Evolutionary conservation across 352 stramenopile genomes (phyloP).

Genomic region (Phytopythium chamaehyphon): DNA sequence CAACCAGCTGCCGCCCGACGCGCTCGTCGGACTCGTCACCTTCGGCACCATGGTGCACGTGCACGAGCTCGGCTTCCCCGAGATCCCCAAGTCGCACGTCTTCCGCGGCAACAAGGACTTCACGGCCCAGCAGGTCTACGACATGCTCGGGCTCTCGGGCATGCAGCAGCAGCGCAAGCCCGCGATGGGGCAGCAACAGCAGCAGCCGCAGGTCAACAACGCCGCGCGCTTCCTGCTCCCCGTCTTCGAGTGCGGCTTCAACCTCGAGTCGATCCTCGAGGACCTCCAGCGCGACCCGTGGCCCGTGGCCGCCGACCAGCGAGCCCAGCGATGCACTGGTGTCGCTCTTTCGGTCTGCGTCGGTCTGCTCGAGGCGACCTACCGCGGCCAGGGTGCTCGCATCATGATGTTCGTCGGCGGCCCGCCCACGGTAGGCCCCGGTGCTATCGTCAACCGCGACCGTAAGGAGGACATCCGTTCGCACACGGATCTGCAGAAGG

Average conservation of each 20-base stretch:
- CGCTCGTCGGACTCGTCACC: slow-evolving; percentile 97
- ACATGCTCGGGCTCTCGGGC: slow-evolving; percentile 92
- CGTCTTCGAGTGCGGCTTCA: slow-evolving; percentile 96
- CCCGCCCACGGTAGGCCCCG: slow-evolving; percentile 95
- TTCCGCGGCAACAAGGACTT: slow-evolving; percentile 99
- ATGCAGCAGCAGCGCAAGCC: slow-evolving; percentile 45
- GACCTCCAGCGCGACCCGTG: slow-evolving; percentile 98
- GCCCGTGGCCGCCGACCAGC: slow-evolving; percentile 95
- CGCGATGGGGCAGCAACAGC: slow-evolving; percentile 45
- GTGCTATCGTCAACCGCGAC: slow-evolving; percentile 93
- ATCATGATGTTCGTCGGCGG: slow-evolving; percentile 99
- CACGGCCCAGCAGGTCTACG: slow-evolving; percentile 91
- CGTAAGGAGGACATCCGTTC: slow-evolving; percentile 98
- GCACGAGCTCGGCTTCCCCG: slow-evolving; percentile 96
- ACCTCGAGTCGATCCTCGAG: slow-evolving; percentile 97
- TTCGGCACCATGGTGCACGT: slow-evolving; percentile 99
- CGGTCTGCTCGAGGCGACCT: slow-evolving; percentile 94
- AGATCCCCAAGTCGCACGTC: slow-evolving; percentile 97
- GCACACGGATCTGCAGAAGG: slow-evolving; percentile 94
- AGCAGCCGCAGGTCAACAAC: slow-evolving; percentile 78
- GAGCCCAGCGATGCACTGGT: slow-evolving; percentile 94
- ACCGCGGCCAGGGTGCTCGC: slow-evolving; percentile 92
- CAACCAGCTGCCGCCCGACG: slow-evolving; percentile 96
- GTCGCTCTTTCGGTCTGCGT: slow-evolving; percentile 96
- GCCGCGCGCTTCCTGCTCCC: slow-evolving; percentile 94